Evolutionary conservation across 345 rosid genomes (phyloP).

Genomic region (Eucalyptus pumila): DNA sequence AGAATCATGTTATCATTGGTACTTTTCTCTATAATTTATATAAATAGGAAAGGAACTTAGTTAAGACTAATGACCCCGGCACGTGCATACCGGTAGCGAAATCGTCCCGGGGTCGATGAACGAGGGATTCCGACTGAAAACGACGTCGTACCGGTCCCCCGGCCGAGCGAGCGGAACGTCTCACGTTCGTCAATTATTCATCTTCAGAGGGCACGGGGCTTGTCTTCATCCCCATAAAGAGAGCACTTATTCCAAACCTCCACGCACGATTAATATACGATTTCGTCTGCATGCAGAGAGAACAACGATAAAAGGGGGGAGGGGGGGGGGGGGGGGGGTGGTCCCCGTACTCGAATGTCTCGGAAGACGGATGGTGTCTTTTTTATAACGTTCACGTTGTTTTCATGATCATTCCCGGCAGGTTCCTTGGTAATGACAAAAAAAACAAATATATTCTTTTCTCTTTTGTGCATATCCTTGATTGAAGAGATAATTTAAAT

Average conservation of each 20-base stretch:
- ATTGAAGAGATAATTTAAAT: neutral
- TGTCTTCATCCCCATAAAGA: neutral
- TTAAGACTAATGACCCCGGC: neutral
- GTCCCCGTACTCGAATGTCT: neutral
- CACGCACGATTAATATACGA: neutral
- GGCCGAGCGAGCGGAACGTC: neutral
- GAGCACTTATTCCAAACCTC: neutral
- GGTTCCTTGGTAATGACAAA: neutral
- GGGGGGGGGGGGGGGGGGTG: fast-evolving
- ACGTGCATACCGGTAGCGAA: neutral
- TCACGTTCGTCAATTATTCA: neutral
- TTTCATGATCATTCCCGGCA: neutral
- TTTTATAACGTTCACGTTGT: neutral
- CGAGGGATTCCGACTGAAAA: neutral
- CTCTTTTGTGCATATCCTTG: neutral
- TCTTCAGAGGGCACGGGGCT: neutral
- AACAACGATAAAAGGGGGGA: neutral
- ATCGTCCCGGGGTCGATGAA: neutral
- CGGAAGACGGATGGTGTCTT: neutral
- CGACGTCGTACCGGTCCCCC: neutral
- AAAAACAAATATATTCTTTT: neutral
- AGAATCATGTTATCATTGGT: neutral
- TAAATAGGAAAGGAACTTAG: too few relatives aligned
- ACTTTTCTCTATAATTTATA: neutral
- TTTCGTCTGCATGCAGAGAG: neutral